These are phyloP conservation scores for Balansia obtecta DNA, from an alignment of 2,329 filamentous ascomycete species.

Conservation along the genomic window DNA sequence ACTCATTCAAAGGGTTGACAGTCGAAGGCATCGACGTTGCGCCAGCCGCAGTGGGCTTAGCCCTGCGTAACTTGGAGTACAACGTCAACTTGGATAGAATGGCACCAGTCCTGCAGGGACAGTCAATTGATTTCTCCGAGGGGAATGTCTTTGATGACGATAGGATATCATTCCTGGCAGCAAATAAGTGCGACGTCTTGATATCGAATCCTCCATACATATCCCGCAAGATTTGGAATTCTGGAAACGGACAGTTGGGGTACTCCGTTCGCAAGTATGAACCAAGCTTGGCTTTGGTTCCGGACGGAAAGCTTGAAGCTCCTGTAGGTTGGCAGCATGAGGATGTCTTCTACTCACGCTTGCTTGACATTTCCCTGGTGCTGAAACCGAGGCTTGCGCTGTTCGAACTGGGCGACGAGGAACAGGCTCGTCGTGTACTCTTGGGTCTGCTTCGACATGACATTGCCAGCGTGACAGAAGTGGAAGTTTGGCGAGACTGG, in stretches of 20 bases:
- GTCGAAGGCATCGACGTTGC: constrained; percentile 69
- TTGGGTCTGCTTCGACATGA: constrained; percentile 26
- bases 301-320: constrained; percentile 17
- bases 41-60: constrained; percentile 48
- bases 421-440: constrained; percentile 54
- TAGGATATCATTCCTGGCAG: constrained; percentile 18
- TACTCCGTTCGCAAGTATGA: constrained; percentile 78
- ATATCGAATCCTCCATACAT: constrained; percentile 91
- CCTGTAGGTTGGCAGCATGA: constrained; percentile 24
- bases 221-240: constrained; percentile 37
- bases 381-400: constrained; percentile 44
- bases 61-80: constrained; percentile 46
- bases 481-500: constrained; percentile 65
- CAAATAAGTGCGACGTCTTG: constrained; percentile 46
- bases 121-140: constrained; percentile 29
- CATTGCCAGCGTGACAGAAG: constrained; percentile 17
- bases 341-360: constrained; percentile 53
- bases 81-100: constrained; percentile 39
- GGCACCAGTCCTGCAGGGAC: constrained; percentile 5
- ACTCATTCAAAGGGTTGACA: constrained; percentile 27
- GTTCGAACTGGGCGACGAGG: constrained; percentile 59
- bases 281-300: constrained; percentile 67
- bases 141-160: constrained; percentile 37
- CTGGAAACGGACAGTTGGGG: constrained; percentile 29
- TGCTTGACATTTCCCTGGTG: constrained; percentile 42